Conservation (phyloP, 2,329 filamentous ascomycete genomes). For the Nemania sp. region DNA sequence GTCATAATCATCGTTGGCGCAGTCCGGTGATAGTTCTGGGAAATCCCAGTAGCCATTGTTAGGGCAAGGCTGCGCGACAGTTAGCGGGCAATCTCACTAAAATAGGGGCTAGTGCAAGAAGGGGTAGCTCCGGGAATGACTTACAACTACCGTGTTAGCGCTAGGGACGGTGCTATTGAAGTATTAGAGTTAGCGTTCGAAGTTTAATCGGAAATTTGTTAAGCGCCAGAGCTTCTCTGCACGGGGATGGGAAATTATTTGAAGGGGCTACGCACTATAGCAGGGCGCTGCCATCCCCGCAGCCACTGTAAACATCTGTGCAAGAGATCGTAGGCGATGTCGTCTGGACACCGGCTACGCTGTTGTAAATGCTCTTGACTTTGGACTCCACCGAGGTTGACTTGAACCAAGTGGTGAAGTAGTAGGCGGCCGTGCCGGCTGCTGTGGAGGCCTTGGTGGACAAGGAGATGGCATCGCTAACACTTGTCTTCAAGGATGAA, state of each 20-base stretch:
- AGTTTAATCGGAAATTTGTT: not conserved
- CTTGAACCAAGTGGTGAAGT: slow-evolving; percentile 29
- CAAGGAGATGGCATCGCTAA: slow-evolving; percentile 25
- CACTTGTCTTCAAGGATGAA: slow-evolving; percentile 16
- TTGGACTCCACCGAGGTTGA: slow-evolving; percentile 18
- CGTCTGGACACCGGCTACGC: slow-evolving; percentile 22
- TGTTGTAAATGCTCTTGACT: slow-evolving; percentile 25
- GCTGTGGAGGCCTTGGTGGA: slow-evolving; percentile 18
- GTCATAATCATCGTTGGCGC: slow-evolving; percentile 27
- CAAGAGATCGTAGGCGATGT: slow-evolving; percentile 28
- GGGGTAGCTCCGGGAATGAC: not conserved
- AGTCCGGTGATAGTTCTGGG: slow-evolving; percentile 19
- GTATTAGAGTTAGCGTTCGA: not conserved
- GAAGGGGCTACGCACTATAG: slow-evolving; percentile 22
- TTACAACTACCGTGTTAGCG: slow-evolving; percentile 19
- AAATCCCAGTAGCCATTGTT: slow-evolving; percentile 25
- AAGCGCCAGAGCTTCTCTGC: not conserved
- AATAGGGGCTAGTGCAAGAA: not conserved
- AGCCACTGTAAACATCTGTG: slow-evolving; percentile 22
- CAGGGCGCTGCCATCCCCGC: slow-evolving; percentile 20
- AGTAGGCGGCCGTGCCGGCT: slow-evolving; percentile 11
- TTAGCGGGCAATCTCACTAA: not conserved
- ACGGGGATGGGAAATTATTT: not conserved
- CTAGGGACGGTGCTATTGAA: slow-evolving; percentile 22
- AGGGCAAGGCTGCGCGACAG: slow-evolving; percentile 7